These are phyloP conservation scores for Rosellinia necatrix DNA, from an alignment of 2,329 filamentous ascomycete genomes.

Conservation along the genomic window DNA sequence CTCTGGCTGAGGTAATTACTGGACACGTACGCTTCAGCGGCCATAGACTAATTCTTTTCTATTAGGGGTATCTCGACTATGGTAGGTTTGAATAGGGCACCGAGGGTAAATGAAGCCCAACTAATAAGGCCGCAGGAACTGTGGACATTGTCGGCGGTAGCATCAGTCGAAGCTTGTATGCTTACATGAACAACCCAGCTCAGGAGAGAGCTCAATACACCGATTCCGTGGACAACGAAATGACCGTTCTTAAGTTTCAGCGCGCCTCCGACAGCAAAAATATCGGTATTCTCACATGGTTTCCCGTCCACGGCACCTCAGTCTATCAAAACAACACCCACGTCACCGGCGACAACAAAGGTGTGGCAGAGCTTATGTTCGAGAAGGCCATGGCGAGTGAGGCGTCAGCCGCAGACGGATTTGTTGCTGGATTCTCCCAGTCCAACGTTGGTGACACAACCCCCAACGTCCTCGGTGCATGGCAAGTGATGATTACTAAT, in stretches of 20 bases:
- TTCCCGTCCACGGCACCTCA: slow-evolving; percentile 87
- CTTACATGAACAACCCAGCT: slow-evolving; percentile 81
- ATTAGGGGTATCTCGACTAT: slow-evolving; percentile 67
- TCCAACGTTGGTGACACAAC: slow-evolving; percentile 88
- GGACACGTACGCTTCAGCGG: background rate
- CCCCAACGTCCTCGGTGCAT: slow-evolving; percentile 82
- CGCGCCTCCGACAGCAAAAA: slow-evolving; percentile 72
- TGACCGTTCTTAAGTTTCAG: slow-evolving; percentile 78
- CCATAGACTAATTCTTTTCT: slow-evolving; percentile 31
- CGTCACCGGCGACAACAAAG: slow-evolving; percentile 90
- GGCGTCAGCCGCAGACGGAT: slow-evolving; percentile 61
- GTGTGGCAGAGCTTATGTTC: slow-evolving; percentile 81
- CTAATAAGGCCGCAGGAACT: slow-evolving; percentile 38
- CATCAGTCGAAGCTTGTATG: slow-evolving; percentile 81
- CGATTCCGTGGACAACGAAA: slow-evolving; percentile 66
- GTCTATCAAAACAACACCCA: slow-evolving; percentile 90
- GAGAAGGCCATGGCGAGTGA: slow-evolving; percentile 68
- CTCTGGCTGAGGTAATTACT: slow-evolving; percentile 53
- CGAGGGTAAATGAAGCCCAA: background rate
- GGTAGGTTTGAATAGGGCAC: slow-evolving; percentile 45
- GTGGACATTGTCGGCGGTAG: slow-evolving; percentile 72
- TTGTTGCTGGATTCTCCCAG: slow-evolving; percentile 90
- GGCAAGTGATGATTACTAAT: slow-evolving; percentile 40
- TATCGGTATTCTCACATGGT: slow-evolving; percentile 86
- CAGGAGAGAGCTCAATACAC: slow-evolving; percentile 61